phyloP scores from a whole-genome alignment of 192 early-diverging fungal genomes.

The Coemansia sp. region DNA sequence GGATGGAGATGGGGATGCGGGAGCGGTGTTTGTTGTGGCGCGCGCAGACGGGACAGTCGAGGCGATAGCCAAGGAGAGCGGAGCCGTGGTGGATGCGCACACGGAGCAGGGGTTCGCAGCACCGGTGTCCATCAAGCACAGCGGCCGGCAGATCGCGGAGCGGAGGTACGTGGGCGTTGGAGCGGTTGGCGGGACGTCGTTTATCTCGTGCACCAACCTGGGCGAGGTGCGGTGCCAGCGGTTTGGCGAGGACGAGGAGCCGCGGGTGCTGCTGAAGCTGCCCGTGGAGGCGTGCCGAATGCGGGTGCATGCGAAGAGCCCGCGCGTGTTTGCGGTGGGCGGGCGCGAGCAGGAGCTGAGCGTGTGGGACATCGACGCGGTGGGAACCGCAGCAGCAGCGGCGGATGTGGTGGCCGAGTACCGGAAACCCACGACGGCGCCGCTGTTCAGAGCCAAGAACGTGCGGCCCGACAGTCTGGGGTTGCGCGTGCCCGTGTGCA shows the following conservation, averaged over 20 bases:
- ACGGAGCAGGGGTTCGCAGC: conserved; percentile 25
- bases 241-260: conserved; percentile 5
- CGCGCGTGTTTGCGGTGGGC: conserved; percentile 76
- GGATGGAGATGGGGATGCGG: no score
- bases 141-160: conserved; percentile 26
- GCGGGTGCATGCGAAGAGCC: conserved; percentile 64
- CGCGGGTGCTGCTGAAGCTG: conserved; percentile 29
- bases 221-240: conserved; percentile 45
- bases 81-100: conserved; percentile 19
- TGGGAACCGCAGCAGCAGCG: conserved; percentile 16
- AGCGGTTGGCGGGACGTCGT: conserved; percentile 7
- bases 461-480: conserved; percentile 79
- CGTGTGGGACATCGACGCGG: conserved; percentile 59
- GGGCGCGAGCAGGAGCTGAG: conserved; percentile 86
- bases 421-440: conserved; percentile 30
- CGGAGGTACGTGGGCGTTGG: conserved; percentile 32
- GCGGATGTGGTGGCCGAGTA: conserved; percentile 8
- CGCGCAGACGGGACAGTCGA: conserved; percentile 40
- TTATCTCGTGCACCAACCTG: conserved; percentile 46
- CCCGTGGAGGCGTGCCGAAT: conserved; percentile 65
- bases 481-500: conserved; percentile 84
- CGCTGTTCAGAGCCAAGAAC: conserved; percentile 83
- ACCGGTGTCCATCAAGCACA: conserved; percentile 21
- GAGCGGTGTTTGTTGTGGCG: conserved; percentile 24
- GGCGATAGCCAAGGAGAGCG: conserved; percentile 17